Percentiles rank a stretch among this genome's conserved stretches.
phyloP scores from a whole-genome alignment of 2,329 filamentous ascomycete genomes.

The Cladosporium cucumerinum region DNA sequence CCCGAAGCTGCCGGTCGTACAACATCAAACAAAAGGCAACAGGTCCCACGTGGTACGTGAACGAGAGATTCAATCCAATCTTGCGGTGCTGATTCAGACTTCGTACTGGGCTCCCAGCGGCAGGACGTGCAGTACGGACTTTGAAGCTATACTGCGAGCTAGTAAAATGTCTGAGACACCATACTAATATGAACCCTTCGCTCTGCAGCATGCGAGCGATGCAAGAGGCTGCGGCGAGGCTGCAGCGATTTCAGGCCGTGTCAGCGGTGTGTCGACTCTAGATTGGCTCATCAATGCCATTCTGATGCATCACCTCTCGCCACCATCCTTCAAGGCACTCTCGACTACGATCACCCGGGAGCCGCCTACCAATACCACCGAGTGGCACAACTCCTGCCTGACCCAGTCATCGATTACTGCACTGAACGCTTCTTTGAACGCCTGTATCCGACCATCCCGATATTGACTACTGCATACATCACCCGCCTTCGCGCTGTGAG shows the following conservation, averaged over 20 bases:
- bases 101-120: too few relatives aligned
- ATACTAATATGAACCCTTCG: too few relatives aligned
- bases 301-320: not conserved
- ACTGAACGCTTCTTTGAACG: conserved; percentile 9
- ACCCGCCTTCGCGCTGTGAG: not conserved
- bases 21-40: not conserved
- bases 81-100: too few relatives aligned
- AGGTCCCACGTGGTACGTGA: not conserved
- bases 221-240: conserved; percentile 12
- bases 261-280: conserved; percentile 4
- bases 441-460: conserved; percentile 9
- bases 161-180: too few relatives aligned
- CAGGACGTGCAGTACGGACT: too few relatives aligned
- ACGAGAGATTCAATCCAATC: too few relatives aligned
- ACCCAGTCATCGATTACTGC: conserved; percentile 7
- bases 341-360: not conserved
- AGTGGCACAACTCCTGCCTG: not conserved
- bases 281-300: not conserved
- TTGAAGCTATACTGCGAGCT: too few relatives aligned
- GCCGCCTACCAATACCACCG: not conserved
- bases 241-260: conserved; percentile 13
- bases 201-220: conserved; percentile 8
- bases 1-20: not conserved
- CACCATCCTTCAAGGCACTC: not conserved
- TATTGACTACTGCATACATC: conserved; percentile 5